These are phyloP conservation scores for Vanrija sp. DNA, from an alignment of 1,284 basidiomycete genomes.

Conservation along the genomic window DNA sequence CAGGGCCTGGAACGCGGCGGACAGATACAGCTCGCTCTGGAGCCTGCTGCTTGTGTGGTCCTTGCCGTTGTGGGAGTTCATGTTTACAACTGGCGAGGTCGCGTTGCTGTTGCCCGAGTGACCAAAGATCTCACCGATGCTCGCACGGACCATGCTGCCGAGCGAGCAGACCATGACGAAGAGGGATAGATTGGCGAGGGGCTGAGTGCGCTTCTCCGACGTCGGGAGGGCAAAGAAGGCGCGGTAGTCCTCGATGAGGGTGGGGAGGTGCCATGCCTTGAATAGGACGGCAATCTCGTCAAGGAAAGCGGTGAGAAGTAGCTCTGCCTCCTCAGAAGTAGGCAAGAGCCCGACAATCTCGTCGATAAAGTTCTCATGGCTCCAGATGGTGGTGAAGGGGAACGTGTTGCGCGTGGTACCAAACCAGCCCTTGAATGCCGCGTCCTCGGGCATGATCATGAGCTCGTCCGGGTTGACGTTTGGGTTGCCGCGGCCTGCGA, in stretches of 20 bases:
- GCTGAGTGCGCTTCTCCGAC: slow-evolving; percentile 38
- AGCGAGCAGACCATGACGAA: slow-evolving; percentile 48
- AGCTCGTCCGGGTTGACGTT: slow-evolving; percentile 20
- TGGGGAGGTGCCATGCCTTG: slow-evolving; percentile 43
- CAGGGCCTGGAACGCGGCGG: slow-evolving; percentile 47
- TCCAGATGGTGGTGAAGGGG: slow-evolving; percentile 51
- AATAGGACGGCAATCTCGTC: slow-evolving; percentile 43
- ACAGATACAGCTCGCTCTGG: slow-evolving; percentile 48
- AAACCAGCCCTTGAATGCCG: slow-evolving; percentile 45
- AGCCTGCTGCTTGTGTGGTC: slow-evolving; percentile 45
- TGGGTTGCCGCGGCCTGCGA: slow-evolving; percentile 6
- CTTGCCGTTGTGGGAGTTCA: background rate
- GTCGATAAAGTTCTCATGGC: slow-evolving; percentile 47
- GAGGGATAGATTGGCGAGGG: slow-evolving; percentile 40
- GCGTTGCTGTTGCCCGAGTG: background rate
- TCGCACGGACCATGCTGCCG: slow-evolving; percentile 44
- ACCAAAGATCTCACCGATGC: slow-evolving; percentile 42
- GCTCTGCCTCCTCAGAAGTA: slow-evolving; percentile 36
- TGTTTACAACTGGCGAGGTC: background rate
- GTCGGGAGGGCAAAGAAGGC: slow-evolving; percentile 40
- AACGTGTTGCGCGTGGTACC: slow-evolving; percentile 47
- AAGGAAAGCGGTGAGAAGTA: slow-evolving; percentile 38
- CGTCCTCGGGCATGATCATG: slow-evolving; percentile 39
- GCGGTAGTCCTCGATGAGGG: slow-evolving; percentile 37
- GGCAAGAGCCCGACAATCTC: slow-evolving; percentile 48